Evolutionary conservation across 495 filamentous ascomycete species (phyloP).

Genomic region (Glutinoglossum americanum): DNA sequence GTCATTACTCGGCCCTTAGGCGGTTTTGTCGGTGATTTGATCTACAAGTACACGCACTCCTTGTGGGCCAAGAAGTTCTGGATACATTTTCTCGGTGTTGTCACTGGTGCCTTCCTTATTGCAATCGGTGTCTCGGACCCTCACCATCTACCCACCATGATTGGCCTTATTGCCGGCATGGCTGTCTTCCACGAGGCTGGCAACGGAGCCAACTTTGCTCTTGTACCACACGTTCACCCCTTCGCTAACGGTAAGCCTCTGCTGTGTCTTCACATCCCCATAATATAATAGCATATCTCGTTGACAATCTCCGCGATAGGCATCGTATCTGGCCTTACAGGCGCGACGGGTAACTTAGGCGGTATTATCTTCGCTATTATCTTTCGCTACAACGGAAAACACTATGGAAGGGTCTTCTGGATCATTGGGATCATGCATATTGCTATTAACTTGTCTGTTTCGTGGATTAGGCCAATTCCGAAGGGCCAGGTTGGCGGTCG

Average conservation of each 20-base stretch:
- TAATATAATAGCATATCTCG: background rate
- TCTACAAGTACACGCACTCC: constrained; percentile 38
- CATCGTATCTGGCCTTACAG: constrained; percentile 55
- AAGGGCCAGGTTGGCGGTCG: constrained; percentile 43
- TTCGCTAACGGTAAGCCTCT: constrained; percentile 37
- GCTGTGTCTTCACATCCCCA: background rate
- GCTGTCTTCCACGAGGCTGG: constrained; percentile 67
- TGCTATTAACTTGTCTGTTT: constrained; percentile 37
- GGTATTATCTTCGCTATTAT: constrained; percentile 73
- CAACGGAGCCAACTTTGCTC: constrained; percentile 70
- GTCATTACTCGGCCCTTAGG: constrained; percentile 52
- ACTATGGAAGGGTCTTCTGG: constrained; percentile 55
- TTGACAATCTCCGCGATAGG: constrained; percentile 14
- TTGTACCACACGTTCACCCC: constrained; percentile 71
- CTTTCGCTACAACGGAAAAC: constrained; percentile 48
- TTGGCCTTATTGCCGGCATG: constrained; percentile 52
- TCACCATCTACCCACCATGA: constrained; percentile 37
- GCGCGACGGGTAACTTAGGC: constrained; percentile 63
- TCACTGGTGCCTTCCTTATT: constrained; percentile 45
- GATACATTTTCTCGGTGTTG: constrained; percentile 37
- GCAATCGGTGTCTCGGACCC: constrained; percentile 47
- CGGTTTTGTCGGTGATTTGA: constrained; percentile 48
- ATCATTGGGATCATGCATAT: constrained; percentile 63
- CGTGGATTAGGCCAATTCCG: constrained; percentile 55
- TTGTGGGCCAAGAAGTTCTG: constrained; percentile 62